Conservation (phyloP, 2,329 filamentous ascomycete genomes). For the Alternaria sp. region DNA sequence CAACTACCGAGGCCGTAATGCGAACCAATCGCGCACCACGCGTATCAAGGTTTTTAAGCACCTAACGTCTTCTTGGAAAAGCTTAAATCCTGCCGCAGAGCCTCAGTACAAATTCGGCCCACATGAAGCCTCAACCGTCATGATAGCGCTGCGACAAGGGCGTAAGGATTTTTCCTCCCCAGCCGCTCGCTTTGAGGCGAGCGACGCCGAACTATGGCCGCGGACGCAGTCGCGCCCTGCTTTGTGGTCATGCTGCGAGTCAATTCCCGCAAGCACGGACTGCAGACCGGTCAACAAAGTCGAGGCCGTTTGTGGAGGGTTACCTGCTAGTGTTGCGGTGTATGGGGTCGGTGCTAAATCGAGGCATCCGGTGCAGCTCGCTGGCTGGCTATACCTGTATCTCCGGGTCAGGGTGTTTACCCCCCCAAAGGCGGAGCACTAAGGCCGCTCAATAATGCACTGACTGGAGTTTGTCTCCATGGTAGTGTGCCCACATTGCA, state of each 20-base stretch:
- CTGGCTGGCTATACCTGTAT: neutral
- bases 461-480: slow-evolving; percentile 4
- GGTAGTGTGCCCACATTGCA: slow-evolving; percentile 17
- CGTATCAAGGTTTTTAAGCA: slow-evolving; percentile 15
- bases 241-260: slow-evolving; percentile 7
- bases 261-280: slow-evolving; percentile 10
- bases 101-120: slow-evolving; percentile 7
- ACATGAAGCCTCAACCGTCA: slow-evolving; percentile 14
- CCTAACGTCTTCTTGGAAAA: slow-evolving; percentile 13
- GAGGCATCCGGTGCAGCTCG: neutral
- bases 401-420: slow-evolving; percentile 7
- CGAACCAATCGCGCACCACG: neutral
- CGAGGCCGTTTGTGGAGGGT: slow-evolving; percentile 10
- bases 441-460: slow-evolving; percentile 3
- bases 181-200: slow-evolving; percentile 13
- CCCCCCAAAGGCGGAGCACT: slow-evolving; percentile 18
- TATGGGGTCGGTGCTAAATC: slow-evolving; percentile 3
- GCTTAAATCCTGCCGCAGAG: slow-evolving; percentile 15
- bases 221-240: slow-evolving; percentile 2
- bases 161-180: slow-evolving; percentile 16
- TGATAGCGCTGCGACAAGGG: slow-evolving; percentile 16
- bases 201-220: slow-evolving; percentile 17
- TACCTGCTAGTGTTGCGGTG: neutral
- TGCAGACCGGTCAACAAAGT: slow-evolving; percentile 18
- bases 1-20: neutral